Evolutionary conservation across 176 grass and related monocot genomes (phyloP).

Genomic region (Aechmea fasciata): DNA sequence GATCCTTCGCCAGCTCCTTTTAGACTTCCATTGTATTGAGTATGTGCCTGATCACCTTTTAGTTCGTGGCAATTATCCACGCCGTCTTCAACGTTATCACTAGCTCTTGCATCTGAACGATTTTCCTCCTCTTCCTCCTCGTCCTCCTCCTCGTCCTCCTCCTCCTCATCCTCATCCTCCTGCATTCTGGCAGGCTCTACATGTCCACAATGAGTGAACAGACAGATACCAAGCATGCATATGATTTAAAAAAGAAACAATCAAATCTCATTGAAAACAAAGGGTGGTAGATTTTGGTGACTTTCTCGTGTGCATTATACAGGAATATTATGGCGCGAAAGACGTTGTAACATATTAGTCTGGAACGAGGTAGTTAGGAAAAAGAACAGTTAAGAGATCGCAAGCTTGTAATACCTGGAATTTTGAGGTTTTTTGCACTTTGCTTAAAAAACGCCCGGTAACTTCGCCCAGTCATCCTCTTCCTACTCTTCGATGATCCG

Average conservation of each 20-base stretch:
- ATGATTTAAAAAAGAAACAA: neutral
- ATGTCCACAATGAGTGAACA: conserved; percentile 4
- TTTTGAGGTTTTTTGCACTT: conserved; percentile 4
- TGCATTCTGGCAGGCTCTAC: neutral
- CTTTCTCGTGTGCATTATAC: no score
- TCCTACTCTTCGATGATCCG: conserved; percentile 24
- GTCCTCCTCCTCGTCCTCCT: neutral
- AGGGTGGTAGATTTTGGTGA: no score
- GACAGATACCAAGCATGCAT: neutral
- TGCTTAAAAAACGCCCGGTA: conserved; percentile 18
- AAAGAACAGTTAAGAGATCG: neutral
- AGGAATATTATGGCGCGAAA: no score
- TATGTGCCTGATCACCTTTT: neutral
- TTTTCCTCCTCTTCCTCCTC: neutral
- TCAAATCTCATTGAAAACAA: neutral
- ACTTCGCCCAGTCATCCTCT: conserved; percentile 24
- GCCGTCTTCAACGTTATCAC: neutral
- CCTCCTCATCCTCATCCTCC: neutral
- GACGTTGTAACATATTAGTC: no score
- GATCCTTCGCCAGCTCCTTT: neutral
- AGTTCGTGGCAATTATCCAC: neutral
- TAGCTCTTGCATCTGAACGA: neutral
- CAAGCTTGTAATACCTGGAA: conserved; percentile 16
- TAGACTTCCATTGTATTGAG: neutral
- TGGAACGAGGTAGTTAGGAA: neutral